These are phyloP conservation scores for Ambrosiella beaveri DNA, from an alignment of 2,329 filamentous ascomycete genomes.

Conservation along the genomic window DNA sequence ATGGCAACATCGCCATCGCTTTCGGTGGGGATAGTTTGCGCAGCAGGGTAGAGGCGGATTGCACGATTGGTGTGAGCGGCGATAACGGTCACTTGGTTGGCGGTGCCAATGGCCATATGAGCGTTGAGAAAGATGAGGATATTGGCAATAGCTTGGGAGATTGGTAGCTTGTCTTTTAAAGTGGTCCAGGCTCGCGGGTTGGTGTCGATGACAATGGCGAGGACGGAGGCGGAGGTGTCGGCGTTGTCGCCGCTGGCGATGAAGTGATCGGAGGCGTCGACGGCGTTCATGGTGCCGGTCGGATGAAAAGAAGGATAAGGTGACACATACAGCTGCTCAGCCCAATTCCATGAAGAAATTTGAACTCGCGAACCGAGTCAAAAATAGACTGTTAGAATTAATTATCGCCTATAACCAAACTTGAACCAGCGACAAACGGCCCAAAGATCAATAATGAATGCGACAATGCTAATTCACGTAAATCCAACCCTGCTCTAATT, in stretches of 20 bases:
- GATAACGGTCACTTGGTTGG: conserved; percentile 81
- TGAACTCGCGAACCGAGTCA: too few relatives aligned
- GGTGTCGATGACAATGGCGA: conserved; percentile 84
- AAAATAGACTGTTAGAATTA: background rate
- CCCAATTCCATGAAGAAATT: background rate
- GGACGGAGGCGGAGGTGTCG: conserved; percentile 52
- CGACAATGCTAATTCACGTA: background rate
- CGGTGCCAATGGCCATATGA: conserved; percentile 82
- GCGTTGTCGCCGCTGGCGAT: conserved; percentile 24
- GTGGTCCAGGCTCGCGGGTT: conserved; percentile 89
- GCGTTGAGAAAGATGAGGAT: conserved; percentile 94
- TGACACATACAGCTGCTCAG: background rate
- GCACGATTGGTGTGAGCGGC: conserved; percentile 78
- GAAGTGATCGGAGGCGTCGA: conserved; percentile 44
- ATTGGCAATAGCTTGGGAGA: conserved; percentile 71
- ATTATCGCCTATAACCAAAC: background rate
- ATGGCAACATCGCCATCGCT: conserved; percentile 40
- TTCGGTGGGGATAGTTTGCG: conserved; percentile 19
- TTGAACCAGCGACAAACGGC: background rate
- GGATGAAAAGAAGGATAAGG: background rate
- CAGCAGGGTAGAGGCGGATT: conserved; percentile 69
- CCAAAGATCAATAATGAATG: conserved; percentile 3
- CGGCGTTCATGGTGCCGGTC: conserved; percentile 30
- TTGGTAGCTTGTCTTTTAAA: conserved; percentile 54
- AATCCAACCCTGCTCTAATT: background rate